These are phyloP conservation scores for Hordeum marinum DNA, from an alignment of 176 grass and related monocot species.

Conservation along the genomic window DNA sequence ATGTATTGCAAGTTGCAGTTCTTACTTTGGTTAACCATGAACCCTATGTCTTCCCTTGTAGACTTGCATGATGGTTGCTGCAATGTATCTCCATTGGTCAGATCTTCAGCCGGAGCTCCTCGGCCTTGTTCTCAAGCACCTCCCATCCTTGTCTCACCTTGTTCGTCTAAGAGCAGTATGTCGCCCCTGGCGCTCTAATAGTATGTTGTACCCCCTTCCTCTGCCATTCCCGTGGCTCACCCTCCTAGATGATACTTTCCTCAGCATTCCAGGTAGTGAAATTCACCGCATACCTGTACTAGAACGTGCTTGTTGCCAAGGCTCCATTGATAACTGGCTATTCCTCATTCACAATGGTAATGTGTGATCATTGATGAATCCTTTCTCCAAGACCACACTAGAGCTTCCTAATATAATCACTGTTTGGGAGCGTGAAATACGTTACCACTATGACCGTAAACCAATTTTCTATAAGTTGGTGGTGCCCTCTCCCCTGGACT, in stretches of 20 bases:
- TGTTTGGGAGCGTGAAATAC: background rate
- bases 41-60: background rate
- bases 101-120: background rate
- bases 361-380: background rate
- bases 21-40: background rate
- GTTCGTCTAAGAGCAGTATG: background rate
- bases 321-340: slow-evolving; percentile 4
- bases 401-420: background rate
- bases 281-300: background rate
- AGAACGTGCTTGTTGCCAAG: background rate
- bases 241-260: background rate
- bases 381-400: too few relatives aligned
- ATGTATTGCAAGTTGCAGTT: background rate
- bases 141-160: background rate
- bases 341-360: background rate
- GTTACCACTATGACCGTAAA: background rate
- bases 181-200: background rate
- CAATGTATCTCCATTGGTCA: background rate
- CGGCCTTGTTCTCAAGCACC: background rate
- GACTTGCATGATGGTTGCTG: background rate
- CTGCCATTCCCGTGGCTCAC: slow-evolving; percentile 1
- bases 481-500: background rate
- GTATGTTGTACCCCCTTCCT: background rate
- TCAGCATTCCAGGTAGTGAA: background rate
- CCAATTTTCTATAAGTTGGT: background rate